A percentile compares a stretch with the other conserved stretches of the same genome.
Conservation (phyloP, 306 rosid species). For the Trifolium repens region DNA sequence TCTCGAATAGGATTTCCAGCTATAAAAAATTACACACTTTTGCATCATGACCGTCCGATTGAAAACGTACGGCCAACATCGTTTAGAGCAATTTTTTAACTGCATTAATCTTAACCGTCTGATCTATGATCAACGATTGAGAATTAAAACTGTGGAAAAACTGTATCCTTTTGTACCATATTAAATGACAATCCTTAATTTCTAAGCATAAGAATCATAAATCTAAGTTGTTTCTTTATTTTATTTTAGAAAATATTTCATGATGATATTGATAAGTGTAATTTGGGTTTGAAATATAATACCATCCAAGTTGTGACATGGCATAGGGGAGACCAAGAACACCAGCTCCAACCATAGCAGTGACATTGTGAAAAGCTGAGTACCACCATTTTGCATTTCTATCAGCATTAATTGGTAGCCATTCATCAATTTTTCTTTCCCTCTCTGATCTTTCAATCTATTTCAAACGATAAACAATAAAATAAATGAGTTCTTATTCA, state of each 20-base stretch:
- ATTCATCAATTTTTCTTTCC: constrained; percentile 62
- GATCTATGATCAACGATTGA: too few species aligned
- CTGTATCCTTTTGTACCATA: too few species aligned
- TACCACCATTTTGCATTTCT: constrained; percentile 93
- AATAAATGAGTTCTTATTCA: neutral
- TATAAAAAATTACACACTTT: too few species aligned
- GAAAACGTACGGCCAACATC: too few species aligned
- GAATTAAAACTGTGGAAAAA: too few species aligned
- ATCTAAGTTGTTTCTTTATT: neutral
- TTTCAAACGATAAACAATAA: constrained; percentile 14
- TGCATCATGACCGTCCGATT: too few species aligned
- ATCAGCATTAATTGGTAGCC: constrained; percentile 81
- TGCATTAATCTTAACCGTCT: too few species aligned
- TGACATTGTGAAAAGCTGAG: constrained; percentile 82
- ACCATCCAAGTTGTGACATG: constrained; percentile 77
- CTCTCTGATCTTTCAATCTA: constrained; percentile 41
- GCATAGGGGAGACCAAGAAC: constrained; percentile 78
- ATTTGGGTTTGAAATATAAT: constrained; percentile 30
- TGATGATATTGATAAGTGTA: neutral
- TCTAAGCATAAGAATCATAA: too few species aligned
- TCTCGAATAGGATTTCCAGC: too few species aligned
- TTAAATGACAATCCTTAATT: too few species aligned
- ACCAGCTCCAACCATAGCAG: constrained; percentile 94
- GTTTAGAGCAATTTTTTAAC: too few species aligned
- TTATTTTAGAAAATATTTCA: neutral